phyloP scores from a whole-genome alignment of 2,329 filamentous ascomycete species.

The Verticillium tricorpus region DNA sequence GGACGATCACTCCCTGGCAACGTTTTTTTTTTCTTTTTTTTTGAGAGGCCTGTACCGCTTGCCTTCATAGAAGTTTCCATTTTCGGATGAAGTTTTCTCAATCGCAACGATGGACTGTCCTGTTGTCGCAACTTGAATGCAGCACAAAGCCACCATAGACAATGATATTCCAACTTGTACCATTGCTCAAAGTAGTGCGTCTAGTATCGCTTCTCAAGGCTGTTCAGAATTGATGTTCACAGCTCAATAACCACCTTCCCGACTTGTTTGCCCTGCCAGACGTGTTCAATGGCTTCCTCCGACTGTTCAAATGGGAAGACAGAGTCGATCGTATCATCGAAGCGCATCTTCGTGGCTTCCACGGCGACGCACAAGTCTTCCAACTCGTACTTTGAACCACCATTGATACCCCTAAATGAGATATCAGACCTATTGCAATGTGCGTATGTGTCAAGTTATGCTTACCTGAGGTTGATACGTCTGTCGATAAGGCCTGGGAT shows the following conservation, averaged over 20 bases:
- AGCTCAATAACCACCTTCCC: conserved; percentile 31
- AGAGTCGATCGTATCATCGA: conserved; percentile 32
- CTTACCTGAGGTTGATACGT: conserved; percentile 24
- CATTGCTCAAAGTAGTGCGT: too few relatives aligned
- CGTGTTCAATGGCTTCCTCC: conserved; percentile 33
- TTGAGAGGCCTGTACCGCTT: too few relatives aligned
- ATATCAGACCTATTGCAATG: neutral
- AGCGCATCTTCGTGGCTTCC: conserved; percentile 25
- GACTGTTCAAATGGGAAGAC: conserved; percentile 32
- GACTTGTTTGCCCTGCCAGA: conserved; percentile 37
- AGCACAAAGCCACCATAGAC: too few relatives aligned
- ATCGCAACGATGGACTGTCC: too few relatives aligned
- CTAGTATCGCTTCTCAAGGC: too few relatives aligned
- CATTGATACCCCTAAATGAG: conserved; percentile 30
- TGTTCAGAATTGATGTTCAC: too few relatives aligned
- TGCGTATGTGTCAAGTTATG: neutral
- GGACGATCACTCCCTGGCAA: too few relatives aligned
- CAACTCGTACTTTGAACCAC: conserved; percentile 31
- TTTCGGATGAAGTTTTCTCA: too few relatives aligned
- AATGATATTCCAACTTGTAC: too few relatives aligned
- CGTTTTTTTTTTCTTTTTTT: too few relatives aligned
- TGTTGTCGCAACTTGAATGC: too few relatives aligned
- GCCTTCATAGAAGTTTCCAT: too few relatives aligned
- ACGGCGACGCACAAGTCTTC: conserved; percentile 33
- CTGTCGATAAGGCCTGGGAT: conserved; percentile 31